Conservation (phyloP, 441 rosid species). For the Adansonia madagascariensis region DNA sequence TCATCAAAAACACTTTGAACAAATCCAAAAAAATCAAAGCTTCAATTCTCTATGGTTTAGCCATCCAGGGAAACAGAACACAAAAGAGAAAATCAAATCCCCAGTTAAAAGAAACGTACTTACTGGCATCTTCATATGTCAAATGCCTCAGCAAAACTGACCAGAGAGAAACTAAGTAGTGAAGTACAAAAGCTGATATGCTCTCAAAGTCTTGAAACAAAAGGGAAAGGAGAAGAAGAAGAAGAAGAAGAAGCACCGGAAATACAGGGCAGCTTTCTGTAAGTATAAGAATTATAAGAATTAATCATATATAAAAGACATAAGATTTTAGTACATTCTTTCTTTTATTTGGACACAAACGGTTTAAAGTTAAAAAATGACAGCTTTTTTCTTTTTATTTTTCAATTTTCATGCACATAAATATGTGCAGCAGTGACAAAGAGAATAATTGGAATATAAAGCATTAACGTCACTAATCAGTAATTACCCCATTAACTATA, state of each 20-base stretch:
- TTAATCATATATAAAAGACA: conserved; percentile 71
- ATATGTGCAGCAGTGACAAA: conserved; percentile 26
- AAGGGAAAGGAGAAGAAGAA: conserved; percentile 16
- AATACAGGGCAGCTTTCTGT: conserved; percentile 47
- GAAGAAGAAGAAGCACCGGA: conserved; percentile 34
- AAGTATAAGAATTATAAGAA: conserved; percentile 55
- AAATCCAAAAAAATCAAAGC: conserved; percentile 27
- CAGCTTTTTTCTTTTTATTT: conserved; percentile 27
- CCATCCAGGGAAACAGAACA: conserved; percentile 1
- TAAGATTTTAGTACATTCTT: conserved; percentile 5
- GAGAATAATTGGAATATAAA: conserved; percentile 24
- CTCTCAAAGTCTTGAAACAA: conserved; percentile 32
- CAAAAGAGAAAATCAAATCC: conserved; percentile 24
- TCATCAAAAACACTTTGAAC: background rate
- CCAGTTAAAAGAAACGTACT: conserved; percentile 69
- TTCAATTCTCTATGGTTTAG: conserved; percentile 28
- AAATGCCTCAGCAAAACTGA: conserved; percentile 35
- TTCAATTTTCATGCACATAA: conserved; percentile 27
- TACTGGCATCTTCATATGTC: conserved; percentile 95
- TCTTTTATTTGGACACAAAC: conserved; percentile 14
- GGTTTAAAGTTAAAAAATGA: conserved; percentile 27
- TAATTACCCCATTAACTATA: conserved; percentile 30
- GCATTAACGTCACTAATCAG: conserved; percentile 36
- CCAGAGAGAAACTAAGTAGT: conserved; percentile 22
- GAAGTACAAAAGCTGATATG: conserved; percentile 30